Conservation (phyloP, 352 stramenopile genomes). For the Achlya hypogyna region DNA sequence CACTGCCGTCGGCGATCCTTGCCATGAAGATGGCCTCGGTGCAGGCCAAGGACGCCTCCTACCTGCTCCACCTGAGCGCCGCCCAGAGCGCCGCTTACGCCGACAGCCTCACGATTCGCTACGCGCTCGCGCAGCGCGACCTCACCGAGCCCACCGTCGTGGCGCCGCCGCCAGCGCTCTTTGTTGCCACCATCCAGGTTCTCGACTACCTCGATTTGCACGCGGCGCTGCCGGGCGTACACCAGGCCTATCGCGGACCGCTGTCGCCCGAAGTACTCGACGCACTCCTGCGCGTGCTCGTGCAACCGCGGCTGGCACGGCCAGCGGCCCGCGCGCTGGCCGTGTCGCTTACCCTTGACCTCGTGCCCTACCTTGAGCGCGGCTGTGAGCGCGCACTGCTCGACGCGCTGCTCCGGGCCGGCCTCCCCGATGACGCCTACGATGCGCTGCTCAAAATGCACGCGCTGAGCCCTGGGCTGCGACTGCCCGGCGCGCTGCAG, state of each 20-base stretch:
- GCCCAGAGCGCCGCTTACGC: not conserved
- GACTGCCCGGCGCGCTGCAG: not conserved
- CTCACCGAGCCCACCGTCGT: not conserved
- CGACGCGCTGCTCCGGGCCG: not conserved
- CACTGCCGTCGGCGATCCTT: not conserved
- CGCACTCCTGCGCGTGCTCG: not conserved
- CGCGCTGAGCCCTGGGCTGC: not conserved
- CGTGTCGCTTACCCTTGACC: not conserved
- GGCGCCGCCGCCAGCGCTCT: not conserved
- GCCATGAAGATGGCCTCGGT: constrained; percentile 6
- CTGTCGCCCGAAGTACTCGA: not conserved
- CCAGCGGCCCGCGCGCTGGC: not conserved
- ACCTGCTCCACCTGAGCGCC: not conserved
- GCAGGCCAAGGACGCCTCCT: not conserved
- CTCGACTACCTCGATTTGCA: constrained; percentile 10
- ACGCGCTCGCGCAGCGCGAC: not conserved
- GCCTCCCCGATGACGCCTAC: constrained; percentile 6
- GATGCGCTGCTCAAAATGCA: constrained; percentile 5
- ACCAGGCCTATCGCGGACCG: not conserved
- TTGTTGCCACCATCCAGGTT: not conserved
- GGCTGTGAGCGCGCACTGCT: constrained; percentile 2
- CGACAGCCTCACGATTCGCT: not conserved
- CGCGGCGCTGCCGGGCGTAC: not conserved
- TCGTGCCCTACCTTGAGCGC: constrained; percentile 4
- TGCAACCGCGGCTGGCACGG: not conserved